Conservation (phyloP, 2,329 filamentous ascomycete species). For the Byssothecium circinans region DNA sequence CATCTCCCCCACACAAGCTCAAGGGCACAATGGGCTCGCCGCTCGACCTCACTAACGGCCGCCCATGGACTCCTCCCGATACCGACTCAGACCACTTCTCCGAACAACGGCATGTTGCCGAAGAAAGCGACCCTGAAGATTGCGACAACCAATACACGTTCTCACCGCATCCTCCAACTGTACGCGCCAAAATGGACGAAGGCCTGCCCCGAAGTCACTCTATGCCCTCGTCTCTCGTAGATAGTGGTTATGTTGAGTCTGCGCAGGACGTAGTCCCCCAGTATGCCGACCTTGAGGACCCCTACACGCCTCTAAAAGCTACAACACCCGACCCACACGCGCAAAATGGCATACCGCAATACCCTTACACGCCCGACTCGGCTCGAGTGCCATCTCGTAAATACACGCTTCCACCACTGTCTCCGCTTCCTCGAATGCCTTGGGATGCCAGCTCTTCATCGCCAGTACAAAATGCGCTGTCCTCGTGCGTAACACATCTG, state of each 20-base stretch:
- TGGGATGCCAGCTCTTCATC: slow-evolving; percentile 29
- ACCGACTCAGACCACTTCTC: slow-evolving; percentile 28
- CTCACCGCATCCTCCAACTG: slow-evolving; percentile 5
- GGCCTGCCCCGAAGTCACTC: neutral
- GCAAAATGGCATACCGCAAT: slow-evolving; percentile 21
- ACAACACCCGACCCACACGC: slow-evolving; percentile 13
- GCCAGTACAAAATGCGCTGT: slow-evolving; percentile 34
- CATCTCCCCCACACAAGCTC: slow-evolving; percentile 12
- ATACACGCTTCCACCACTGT: slow-evolving; percentile 11
- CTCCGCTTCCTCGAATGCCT: slow-evolving; percentile 22
- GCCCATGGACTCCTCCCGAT: slow-evolving; percentile 38
- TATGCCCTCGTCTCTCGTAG: neutral
- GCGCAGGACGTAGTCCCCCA: neutral
- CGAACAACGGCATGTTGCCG: slow-evolving; percentile 18
- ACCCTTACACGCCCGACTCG: slow-evolving; percentile 39
- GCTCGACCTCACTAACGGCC: slow-evolving; percentile 14
- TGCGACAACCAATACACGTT: slow-evolving; percentile 16
- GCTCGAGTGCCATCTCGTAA: slow-evolving; percentile 22
- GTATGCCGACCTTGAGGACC: slow-evolving; percentile 4
- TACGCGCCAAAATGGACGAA: slow-evolving; percentile 5
- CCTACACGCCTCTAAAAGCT: slow-evolving; percentile 26
- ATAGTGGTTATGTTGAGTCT: neutral
- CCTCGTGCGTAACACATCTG: slow-evolving; percentile 35
- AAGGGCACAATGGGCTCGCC: slow-evolving; percentile 23
- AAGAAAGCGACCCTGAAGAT: slow-evolving; percentile 11